Conservation (phyloP, 345 rosid genomes). For the Microthlaspi erraticum region DNA sequence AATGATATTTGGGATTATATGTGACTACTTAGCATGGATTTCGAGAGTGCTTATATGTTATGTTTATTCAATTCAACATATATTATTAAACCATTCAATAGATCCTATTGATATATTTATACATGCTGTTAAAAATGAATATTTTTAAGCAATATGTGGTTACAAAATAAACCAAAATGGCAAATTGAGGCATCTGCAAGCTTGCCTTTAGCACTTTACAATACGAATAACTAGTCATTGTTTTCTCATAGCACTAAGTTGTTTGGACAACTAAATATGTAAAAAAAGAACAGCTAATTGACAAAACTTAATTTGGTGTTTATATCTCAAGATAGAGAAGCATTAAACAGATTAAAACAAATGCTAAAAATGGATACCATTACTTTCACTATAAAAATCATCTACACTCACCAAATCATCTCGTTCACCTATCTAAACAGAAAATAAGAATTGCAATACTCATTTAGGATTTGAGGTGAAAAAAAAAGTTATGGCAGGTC, state of each 20-base stretch:
- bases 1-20: constrained; percentile 79
- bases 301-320: not conserved
- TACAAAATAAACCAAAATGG: constrained; percentile 4
- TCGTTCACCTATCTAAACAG: not conserved
- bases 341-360: not conserved
- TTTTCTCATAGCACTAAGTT: not conserved
- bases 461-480: not conserved
- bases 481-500: not conserved
- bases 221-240: not conserved
- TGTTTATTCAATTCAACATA: constrained; percentile 49
- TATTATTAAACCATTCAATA: not conserved
- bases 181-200: not conserved
- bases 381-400: constrained; percentile 9
- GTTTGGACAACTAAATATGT: not conserved
- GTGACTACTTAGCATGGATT: constrained; percentile 68
- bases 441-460: not conserved
- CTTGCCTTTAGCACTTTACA: not conserved
- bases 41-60: constrained; percentile 70
- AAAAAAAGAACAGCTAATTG: not conserved
- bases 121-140: not conserved
- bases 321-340: not conserved
- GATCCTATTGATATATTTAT: not conserved
- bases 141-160: not conserved
- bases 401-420: not conserved
- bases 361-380: not conserved